Conservation (phyloP, 148 eudicot species). For the Fagopyrum homotropicum region DNA sequence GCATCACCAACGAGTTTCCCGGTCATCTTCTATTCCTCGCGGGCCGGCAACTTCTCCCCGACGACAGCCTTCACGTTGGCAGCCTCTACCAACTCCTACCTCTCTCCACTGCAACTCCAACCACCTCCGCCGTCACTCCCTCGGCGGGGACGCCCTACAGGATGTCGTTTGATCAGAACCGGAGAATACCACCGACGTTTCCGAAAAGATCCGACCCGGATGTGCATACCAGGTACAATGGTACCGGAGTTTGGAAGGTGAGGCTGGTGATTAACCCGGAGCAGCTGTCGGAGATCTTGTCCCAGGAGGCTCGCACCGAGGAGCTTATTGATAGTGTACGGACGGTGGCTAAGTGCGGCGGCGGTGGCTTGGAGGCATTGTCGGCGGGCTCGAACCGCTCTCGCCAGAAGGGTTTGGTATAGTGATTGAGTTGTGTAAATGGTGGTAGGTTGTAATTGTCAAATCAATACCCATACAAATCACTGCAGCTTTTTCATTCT, state of each 20-base stretch:
- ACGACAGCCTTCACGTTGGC: constrained; percentile 30
- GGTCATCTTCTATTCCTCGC: constrained; percentile 33
- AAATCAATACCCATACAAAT: neutral
- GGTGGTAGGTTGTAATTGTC: neutral
- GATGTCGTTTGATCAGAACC: constrained; percentile 30
- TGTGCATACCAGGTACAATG: constrained; percentile 21
- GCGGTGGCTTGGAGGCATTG: constrained; percentile 5
- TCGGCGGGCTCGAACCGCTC: constrained; percentile 1
- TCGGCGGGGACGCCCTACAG: constrained; percentile 28
- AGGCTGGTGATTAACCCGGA: constrained; percentile 53
- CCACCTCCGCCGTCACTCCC: neutral
- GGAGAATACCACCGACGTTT: neutral
- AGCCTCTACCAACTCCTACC: constrained; percentile 43
- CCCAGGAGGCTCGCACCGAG: constrained; percentile 39
- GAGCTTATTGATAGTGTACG: constrained; percentile 45
- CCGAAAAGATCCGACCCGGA: constrained; percentile 20
- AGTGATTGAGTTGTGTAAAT: neutral
- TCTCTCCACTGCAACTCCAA: constrained; percentile 9
- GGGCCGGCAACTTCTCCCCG: constrained; percentile 24
- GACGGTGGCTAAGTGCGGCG: constrained; percentile 49
- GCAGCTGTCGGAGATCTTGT: constrained; percentile 41
- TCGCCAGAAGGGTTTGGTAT: neutral
- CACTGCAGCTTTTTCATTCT: no score
- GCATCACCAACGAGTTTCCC: constrained; percentile 45
- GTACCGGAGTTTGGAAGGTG: constrained; percentile 47